Percentiles rank a stretch among this genome's conserved stretches.
phyloP scores from a whole-genome alignment of 2,329 filamentous ascomycete genomes.

The Fusarium sp. region DNA sequence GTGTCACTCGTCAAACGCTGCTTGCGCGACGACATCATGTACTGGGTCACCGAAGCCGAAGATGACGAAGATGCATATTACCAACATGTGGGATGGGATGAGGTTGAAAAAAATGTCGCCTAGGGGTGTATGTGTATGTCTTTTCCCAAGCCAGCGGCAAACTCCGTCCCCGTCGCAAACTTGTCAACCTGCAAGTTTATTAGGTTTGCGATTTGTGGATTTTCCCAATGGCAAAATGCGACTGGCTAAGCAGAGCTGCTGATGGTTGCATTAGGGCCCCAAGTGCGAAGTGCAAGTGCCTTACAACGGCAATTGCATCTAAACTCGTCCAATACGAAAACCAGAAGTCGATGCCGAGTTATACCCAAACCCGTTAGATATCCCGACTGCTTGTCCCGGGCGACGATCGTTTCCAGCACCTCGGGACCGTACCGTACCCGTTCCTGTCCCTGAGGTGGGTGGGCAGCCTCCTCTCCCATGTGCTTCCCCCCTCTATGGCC shows the following conservation, averaged over 20 bases:
- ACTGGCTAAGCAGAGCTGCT: slow-evolving; percentile 34
- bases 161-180: neutral
- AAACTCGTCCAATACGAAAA: slow-evolving; percentile 15
- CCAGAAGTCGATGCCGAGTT: slow-evolving; percentile 3
- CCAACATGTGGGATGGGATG: slow-evolving; percentile 1
- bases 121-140: neutral
- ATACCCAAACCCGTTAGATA: slow-evolving; percentile 1
- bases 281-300: slow-evolving; percentile 5
- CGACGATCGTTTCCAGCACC: slow-evolving; percentile 14
- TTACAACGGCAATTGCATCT: slow-evolving; percentile 12
- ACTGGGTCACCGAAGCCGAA: neutral
- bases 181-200: slow-evolving; percentile 10
- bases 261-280: slow-evolving; percentile 31
- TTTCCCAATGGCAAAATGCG: slow-evolving; percentile 22
- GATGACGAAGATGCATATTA: neutral
- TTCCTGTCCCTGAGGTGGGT: neutral
- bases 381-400: neutral
- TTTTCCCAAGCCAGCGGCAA: neutral
- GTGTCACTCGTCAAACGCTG: slow-evolving; percentile 8
- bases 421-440: neutral
- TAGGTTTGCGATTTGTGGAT: slow-evolving; percentile 8
- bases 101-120: neutral
- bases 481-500: neutral
- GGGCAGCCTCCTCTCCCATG: neutral
- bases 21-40: neutral